Base-by-base conservation (phyloP, 1,284 basidiomycete genomes). In the Ganoderma lucidum region DNA sequence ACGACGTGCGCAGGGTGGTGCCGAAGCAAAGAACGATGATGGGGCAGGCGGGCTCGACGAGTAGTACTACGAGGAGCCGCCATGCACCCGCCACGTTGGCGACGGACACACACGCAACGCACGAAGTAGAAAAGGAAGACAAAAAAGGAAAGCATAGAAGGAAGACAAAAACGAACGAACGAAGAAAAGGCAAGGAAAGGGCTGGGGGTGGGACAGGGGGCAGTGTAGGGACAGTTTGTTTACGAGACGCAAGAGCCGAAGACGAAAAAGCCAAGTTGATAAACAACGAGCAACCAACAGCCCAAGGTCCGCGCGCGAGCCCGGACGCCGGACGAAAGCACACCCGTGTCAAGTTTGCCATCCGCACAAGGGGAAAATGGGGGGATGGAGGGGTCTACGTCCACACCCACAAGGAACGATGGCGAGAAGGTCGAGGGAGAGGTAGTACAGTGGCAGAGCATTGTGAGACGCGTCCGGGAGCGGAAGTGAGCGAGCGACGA, bases 261-360 rank as follows among this genome's bases (percentile, higher is more conserved):
- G 48, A 67, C 64, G 72, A 75, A 76, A 75, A 76, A 63, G 70
- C 67, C 73, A 75, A 84, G 80, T 81, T 80, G 80, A 85, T 84
- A 84, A 85, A 83, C 80, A 85, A 78, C 79, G 78, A 80, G 83
- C 87, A 88, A 88, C 87, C 85, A 89, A 88, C 84, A 88, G 86
- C 88, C 87, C 87, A 88, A 84, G 73, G 75, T 77, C 79, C 77
- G 77, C 75, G 73, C 69, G 67, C 71, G 65, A 68, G 41, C 56
- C 56, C 56, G 56, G 68, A 51, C 53, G 32, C 64, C 63, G 44
- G 66, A 63, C 58, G 61, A 60, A 48, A 48, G 56, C 69, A 61
- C 67, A 45, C 70, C 41, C 63, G 64, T 60, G 66, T 37, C 61
- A 55, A 66, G 63, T 48, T 62, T 68, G 59, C 58, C 32, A 23